Conservation (phyloP, 1,139 yeast genomes). For the Geotrichum cucujoidarum region DNA sequence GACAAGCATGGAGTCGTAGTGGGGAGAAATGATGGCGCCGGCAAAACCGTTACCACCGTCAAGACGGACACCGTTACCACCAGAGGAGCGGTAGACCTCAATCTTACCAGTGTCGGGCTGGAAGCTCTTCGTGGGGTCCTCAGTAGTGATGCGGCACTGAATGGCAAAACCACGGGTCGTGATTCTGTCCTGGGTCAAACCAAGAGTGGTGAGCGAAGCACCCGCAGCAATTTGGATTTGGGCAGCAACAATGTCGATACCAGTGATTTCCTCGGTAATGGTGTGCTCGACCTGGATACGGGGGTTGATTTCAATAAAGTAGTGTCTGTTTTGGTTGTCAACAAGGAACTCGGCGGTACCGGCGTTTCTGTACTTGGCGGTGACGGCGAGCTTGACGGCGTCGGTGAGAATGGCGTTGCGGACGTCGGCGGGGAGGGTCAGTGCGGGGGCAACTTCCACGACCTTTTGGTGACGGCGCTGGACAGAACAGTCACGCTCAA, state of each 20-base stretch:
- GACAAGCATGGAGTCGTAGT: constrained; percentile 97
- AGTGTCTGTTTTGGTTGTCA: constrained; percentile 89
- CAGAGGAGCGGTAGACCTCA: constrained; percentile 96
- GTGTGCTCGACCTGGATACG: constrained; percentile 99
- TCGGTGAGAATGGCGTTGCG: constrained; percentile 90
- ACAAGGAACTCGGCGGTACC: constrained; percentile 98
- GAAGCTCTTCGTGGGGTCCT: constrained; percentile 93
- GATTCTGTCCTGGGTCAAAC: constrained; percentile 87
- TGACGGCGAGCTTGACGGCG: constrained; percentile 86
- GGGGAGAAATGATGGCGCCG: constrained; percentile 97
- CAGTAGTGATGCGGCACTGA: constrained; percentile 98
- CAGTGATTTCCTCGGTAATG: constrained; percentile 97
- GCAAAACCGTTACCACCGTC: constrained; percentile 99
- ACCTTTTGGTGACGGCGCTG: constrained; percentile 99
- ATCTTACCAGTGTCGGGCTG: constrained; percentile 98
- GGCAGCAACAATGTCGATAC: constrained; percentile 96
- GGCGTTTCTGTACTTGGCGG: constrained; percentile 90
- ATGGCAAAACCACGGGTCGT: constrained; percentile 97
- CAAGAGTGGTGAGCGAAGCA: constrained; percentile 85
- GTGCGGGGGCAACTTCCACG: constrained; percentile 99
- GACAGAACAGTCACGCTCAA: constrained; percentile 97
- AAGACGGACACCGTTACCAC: constrained; percentile 98
- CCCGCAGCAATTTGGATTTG: constrained; percentile 99
- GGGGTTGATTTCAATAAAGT: constrained; percentile 97
- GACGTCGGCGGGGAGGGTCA: constrained; percentile 71